Evolutionary conservation across 192 early-diverging fungal genomes (phyloP).

Genomic region (Rhizophagus sp.): DNA sequence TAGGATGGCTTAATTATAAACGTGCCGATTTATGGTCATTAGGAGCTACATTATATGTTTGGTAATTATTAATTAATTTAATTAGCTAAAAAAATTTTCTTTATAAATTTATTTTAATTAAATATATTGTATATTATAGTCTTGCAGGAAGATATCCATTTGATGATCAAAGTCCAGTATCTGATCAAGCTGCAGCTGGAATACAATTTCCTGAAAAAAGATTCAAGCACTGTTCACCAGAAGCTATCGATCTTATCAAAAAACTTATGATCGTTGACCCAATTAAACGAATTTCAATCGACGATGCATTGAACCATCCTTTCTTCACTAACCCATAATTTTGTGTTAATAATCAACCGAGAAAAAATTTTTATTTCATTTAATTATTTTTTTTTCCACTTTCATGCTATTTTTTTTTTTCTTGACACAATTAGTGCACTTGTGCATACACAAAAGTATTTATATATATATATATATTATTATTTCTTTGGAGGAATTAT

Average conservation of each 20-base stretch:
- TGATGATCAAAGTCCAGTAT: conserved; percentile 3
- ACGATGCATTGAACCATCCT: conserved; percentile 22
- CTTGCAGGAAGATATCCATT: conserved; percentile 26
- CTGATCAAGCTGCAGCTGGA: not conserved
- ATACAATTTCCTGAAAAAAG: conserved; percentile 14
- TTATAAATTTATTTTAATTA: not conserved
- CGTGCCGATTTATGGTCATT: conserved; percentile 29
- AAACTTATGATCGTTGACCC: conserved; percentile 14
- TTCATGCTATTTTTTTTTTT: not conserved
- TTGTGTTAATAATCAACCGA: no score
- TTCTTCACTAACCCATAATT: conserved; percentile 11
- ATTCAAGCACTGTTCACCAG: conserved; percentile 5
- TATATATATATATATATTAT: not conserved
- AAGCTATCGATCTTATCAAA: conserved; percentile 19
- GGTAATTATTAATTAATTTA: not conserved
- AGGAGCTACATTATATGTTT: conserved; percentile 21
- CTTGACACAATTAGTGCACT: not conserved
- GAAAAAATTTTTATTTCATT: no score
- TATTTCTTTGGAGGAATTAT: not conserved
- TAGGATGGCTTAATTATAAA: conserved; percentile 29
- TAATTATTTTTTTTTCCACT: not conserved
- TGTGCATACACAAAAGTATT: not conserved
- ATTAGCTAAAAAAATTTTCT: not conserved
- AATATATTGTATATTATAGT: not conserved
- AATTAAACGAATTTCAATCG: conserved; percentile 16